These are phyloP conservation scores for Vigna unguiculata DNA, from an alignment of 306 rosid genomes.

Conservation along the genomic window DNA sequence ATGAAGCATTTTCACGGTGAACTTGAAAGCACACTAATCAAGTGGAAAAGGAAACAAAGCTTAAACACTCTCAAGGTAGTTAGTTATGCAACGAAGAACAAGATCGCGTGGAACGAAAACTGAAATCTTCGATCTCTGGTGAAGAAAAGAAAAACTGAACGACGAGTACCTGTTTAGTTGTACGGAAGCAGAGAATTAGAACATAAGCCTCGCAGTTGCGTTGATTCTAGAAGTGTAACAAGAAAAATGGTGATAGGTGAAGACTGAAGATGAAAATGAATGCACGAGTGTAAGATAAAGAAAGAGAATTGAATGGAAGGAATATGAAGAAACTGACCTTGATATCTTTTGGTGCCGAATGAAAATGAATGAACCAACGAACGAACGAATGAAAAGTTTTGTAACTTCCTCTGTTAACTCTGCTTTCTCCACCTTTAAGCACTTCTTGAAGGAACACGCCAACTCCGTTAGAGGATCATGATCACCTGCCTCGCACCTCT, in stretches of 20 bases:
- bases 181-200: too few relatives aligned
- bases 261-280: constrained; percentile 7
- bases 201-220: too few relatives aligned
- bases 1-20: neutral
- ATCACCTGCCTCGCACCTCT: constrained; percentile 65
- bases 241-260: neutral
- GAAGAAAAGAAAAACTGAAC: neutral
- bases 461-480: constrained; percentile 59
- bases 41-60: neutral
- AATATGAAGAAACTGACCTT: constrained; percentile 61
- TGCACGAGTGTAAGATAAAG: constrained; percentile 10
- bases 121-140: neutral
- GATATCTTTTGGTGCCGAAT: constrained; percentile 42
- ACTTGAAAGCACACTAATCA: neutral
- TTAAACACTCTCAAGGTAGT: neutral
- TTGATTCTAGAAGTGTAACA: too few relatives aligned
- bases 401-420: constrained; percentile 3
- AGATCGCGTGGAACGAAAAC: neutral
- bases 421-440: constrained; percentile 50
- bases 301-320: constrained; percentile 39
- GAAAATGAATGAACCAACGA: too few relatives aligned
- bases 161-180: constrained; percentile 32
- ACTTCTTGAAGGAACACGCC: constrained; percentile 68
- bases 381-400: constrained; percentile 18
- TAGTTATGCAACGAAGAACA: constrained; percentile 2